phyloP scores from a whole-genome alignment of 108 stramenopile genomes.

The Cyclotella atomus region DNA sequence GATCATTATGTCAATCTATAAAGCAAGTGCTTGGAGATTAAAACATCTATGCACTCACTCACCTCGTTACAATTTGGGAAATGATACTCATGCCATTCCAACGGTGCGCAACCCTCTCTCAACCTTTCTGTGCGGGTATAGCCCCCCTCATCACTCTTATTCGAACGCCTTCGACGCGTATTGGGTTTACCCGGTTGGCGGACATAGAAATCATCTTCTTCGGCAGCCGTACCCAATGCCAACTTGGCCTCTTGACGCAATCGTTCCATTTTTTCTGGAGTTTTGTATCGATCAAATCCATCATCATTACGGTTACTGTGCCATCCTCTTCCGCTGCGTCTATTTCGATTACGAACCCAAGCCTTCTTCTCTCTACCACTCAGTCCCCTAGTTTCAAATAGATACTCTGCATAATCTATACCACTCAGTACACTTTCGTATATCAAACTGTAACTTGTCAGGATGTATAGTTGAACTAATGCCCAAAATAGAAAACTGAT shows the following conservation, averaged over 20 bases:
- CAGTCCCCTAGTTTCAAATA: neutral
- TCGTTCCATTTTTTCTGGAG: slow-evolving; percentile 15
- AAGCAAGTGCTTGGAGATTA: no score
- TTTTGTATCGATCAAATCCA: neutral
- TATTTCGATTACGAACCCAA: neutral
- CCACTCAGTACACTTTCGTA: slow-evolving; percentile 5
- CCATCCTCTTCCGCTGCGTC: neutral
- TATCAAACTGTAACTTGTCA: neutral
- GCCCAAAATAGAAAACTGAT: slow-evolving; percentile 24
- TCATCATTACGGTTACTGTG: neutral
- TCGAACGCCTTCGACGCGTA: slow-evolving; percentile 7
- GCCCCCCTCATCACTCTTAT: slow-evolving; percentile 2
- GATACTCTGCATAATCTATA: neutral
- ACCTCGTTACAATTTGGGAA: slow-evolving; percentile 78
- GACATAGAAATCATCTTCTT: neutral
- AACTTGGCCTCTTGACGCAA: slow-evolving; percentile 37
- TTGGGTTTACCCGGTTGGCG: slow-evolving; percentile 22
- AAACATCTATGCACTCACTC: no score
- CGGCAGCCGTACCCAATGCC: slow-evolving; percentile 48
- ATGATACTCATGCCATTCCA: slow-evolving; percentile 64
- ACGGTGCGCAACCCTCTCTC: slow-evolving; percentile 31
- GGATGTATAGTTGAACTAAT: slow-evolving; percentile 22
- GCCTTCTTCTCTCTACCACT: slow-evolving; percentile 17
- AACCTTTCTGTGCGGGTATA: slow-evolving; percentile 21
- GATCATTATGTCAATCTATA: no score